phyloP scores from a whole-genome alignment of 2,329 filamentous ascomycete genomes.

The Botrytis deweyae region DNA sequence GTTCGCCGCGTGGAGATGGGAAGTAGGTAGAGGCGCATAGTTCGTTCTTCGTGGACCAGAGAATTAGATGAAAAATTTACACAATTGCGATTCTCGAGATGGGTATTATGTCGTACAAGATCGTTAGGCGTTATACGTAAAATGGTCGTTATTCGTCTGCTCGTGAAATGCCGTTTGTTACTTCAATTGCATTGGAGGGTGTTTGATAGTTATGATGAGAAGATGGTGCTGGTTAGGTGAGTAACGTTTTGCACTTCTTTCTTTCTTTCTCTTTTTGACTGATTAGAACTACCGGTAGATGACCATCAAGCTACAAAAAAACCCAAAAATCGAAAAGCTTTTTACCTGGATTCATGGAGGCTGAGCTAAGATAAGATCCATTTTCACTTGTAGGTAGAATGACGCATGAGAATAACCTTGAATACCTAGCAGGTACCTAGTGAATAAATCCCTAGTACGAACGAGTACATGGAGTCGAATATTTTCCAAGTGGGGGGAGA shows the following conservation, averaged over 20 bases:
- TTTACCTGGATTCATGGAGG: constrained; percentile 1
- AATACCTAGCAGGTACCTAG: background rate
- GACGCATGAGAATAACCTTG: constrained; percentile 1
- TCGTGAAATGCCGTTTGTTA: background rate
- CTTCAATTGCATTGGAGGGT: background rate
- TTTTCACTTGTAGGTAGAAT: constrained; percentile 3
- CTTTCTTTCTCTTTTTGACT: background rate
- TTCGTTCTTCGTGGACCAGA: background rate
- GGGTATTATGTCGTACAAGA: background rate
- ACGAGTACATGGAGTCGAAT: background rate
- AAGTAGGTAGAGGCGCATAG: constrained; percentile 90
- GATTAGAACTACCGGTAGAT: background rate
- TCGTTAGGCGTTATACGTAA: background rate
- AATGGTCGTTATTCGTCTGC: background rate
- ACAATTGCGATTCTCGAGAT: background rate
- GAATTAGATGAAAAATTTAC: background rate
- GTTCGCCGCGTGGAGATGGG: constrained; percentile 89
- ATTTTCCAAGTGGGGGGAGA: background rate
- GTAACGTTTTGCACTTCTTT: background rate
- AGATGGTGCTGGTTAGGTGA: background rate
- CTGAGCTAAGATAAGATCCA: background rate
- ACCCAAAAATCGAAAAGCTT: background rate
- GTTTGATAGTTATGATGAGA: background rate
- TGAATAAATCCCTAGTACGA: background rate
- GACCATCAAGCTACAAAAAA: background rate